Evolutionary conservation across 2,329 filamentous ascomycete species (phyloP).

Genomic region (Beauveria rudraprayagi): DNA sequence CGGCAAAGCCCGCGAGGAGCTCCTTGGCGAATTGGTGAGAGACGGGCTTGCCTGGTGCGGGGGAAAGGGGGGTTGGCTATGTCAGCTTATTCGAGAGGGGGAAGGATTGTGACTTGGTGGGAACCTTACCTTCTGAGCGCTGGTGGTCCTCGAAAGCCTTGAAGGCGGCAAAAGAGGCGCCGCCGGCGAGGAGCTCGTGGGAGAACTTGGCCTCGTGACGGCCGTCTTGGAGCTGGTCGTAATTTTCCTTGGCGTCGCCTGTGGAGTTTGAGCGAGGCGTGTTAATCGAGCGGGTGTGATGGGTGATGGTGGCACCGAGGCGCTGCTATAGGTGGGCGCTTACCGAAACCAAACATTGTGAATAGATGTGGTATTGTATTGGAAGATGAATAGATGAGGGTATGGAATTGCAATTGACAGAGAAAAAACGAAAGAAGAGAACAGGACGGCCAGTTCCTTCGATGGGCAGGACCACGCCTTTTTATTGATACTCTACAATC

Average conservation of each 20-base stretch:
- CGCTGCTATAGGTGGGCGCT: neutral
- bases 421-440: neutral
- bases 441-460: neutral
- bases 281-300: neutral
- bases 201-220: slow-evolving; percentile 54
- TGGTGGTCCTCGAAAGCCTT: slow-evolving; percentile 72
- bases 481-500: neutral
- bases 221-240: slow-evolving; percentile 32
- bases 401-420: neutral
- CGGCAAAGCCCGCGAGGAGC: slow-evolving; percentile 62
- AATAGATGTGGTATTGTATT: neutral
- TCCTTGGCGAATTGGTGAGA: slow-evolving; percentile 73
- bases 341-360: slow-evolving; percentile 12
- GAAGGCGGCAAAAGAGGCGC: slow-evolving; percentile 71
- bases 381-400: neutral
- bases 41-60: slow-evolving; percentile 40
- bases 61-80: too few species aligned
- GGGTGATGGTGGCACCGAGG: too few species aligned
- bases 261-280: neutral
- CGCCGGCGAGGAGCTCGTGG: slow-evolving; percentile 69
- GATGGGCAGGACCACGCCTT: neutral
- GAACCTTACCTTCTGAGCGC: slow-evolving; percentile 53
- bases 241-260: slow-evolving; percentile 12
- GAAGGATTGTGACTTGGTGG: neutral
- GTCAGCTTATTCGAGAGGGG: too few species aligned